A percentile compares a stretch with the other conserved stretches of the same genome.
Conservation (phyloP, 371 early-diverging fungal genomes). For the Mortierella sp. region DNA sequence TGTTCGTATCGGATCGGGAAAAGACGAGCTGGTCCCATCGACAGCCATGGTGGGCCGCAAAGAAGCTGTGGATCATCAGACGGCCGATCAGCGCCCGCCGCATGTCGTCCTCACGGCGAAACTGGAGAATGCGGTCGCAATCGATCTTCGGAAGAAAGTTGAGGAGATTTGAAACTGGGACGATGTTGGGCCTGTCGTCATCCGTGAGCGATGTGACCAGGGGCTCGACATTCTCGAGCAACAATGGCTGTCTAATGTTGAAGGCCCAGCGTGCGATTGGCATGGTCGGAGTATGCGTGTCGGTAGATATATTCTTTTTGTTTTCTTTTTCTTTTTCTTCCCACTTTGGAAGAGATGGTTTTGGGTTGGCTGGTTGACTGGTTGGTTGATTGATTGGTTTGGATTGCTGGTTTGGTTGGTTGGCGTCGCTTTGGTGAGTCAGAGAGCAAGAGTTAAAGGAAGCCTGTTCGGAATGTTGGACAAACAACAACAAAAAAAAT, state of each 20-base stretch:
- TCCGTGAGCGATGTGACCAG: slow-evolving; percentile 46
- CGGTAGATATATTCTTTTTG: not conserved
- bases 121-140: slow-evolving; percentile 40
- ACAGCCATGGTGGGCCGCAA: slow-evolving; percentile 36
- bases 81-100: slow-evolving; percentile 45
- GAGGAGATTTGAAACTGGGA: slow-evolving; percentile 48
- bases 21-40: slow-evolving; percentile 45
- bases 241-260: slow-evolving; percentile 46
- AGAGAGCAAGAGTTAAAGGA: not conserved
- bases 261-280: slow-evolving; percentile 57
- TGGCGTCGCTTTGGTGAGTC: not conserved
- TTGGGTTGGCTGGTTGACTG: not conserved
- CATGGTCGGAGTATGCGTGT: slow-evolving; percentile 23
- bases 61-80: slow-evolving; percentile 53
- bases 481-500: not conserved
- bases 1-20: slow-evolving; percentile 33
- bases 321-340: not conserved
- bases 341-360: not conserved
- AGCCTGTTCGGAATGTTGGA: not conserved
- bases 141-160: slow-evolving; percentile 45
- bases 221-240: slow-evolving; percentile 47
- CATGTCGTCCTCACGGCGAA: slow-evolving; percentile 47
- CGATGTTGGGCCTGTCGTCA: slow-evolving; percentile 40
- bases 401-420: not conserved
- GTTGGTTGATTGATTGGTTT: not conserved